Conservation (phyloP, 1,139 yeast species). For the Kodamaea sp. region DNA sequence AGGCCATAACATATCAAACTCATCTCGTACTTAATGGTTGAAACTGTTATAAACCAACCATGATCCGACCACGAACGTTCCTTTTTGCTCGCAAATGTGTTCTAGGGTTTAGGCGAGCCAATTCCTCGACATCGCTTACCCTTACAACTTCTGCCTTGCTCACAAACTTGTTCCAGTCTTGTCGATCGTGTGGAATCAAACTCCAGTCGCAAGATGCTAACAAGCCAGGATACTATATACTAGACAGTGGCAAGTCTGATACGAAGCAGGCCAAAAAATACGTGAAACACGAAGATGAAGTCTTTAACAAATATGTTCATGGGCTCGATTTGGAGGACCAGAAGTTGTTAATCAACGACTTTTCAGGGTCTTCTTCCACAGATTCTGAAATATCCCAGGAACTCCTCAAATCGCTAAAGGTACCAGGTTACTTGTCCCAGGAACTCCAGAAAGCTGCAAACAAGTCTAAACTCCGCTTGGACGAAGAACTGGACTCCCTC, state of each 20-base stretch:
- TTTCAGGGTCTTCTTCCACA: constrained; percentile 3
- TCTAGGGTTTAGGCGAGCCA: not conserved
- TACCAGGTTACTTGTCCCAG: constrained; percentile 4
- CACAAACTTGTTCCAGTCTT: constrained; percentile 18
- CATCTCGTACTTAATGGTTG: not conserved
- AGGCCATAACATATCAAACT: too few species aligned
- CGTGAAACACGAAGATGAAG: constrained; percentile 22
- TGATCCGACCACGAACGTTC: not conserved
- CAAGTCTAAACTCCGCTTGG: constrained; percentile 4
- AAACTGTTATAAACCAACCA: not conserved
- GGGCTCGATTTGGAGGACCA: constrained; percentile 28
- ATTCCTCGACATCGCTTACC: constrained; percentile 6
- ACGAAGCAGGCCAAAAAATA: constrained; percentile 6
- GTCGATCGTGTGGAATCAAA: constrained; percentile 53
- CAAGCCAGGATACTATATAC: constrained; percentile 44
- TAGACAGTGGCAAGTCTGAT: constrained; percentile 9
- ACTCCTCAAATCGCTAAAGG: constrained; percentile 7
- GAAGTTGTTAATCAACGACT: constrained; percentile 24
- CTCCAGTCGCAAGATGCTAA: constrained; percentile 42
- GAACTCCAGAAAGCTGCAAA: constrained; percentile 6
- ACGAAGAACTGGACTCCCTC: constrained; percentile 10
- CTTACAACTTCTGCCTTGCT: constrained; percentile 14
- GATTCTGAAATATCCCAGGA: constrained; percentile 2
- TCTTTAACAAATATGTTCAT: constrained; percentile 21
- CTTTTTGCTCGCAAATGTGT: not conserved